A percentile compares a stretch with the other conserved stretches of the same genome.
These are phyloP conservation scores for Macaranga tanarius DNA, from an alignment of 441 rosid species.

Conservation along the genomic window DNA sequence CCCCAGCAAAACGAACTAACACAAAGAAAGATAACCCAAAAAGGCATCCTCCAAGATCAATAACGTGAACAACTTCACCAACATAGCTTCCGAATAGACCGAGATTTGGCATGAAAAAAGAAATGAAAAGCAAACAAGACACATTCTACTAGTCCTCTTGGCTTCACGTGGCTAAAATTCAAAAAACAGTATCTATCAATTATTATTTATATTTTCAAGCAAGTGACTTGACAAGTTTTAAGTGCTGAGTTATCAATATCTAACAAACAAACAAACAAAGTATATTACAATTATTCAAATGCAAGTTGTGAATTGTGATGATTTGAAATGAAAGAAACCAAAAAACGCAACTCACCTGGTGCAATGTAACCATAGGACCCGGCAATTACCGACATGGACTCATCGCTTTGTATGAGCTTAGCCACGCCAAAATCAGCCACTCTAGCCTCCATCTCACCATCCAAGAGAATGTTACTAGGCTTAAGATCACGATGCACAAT, in stretches of 20 bases:
- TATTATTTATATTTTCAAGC: too few relatives aligned
- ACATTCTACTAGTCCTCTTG: neutral
- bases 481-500: constrained; percentile 93
- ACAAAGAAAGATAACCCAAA: neutral
- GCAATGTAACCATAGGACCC: constrained; percentile 99
- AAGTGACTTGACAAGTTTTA: too few relatives aligned
- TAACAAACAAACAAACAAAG: too few relatives aligned
- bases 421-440: constrained; percentile 99
- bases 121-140: neutral
- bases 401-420: constrained; percentile 70
- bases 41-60: constrained; percentile 7
- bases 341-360: constrained; percentile 56
- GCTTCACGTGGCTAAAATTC: too few relatives aligned
- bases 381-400: constrained; percentile 97
- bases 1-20: constrained; percentile 1
- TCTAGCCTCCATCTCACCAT: constrained; percentile 89
- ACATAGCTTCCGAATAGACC: neutral
- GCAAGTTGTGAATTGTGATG: neutral
- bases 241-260: too few relatives aligned
- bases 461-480: constrained; percentile 82
- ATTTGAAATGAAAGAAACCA: neutral
- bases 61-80: neutral
- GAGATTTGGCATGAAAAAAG: neutral
- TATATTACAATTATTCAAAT: too few relatives aligned
- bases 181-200: too few relatives aligned